Conservation (phyloP, 495 filamentous ascomycete species). For the Hyaloscypha variabilis region DNA sequence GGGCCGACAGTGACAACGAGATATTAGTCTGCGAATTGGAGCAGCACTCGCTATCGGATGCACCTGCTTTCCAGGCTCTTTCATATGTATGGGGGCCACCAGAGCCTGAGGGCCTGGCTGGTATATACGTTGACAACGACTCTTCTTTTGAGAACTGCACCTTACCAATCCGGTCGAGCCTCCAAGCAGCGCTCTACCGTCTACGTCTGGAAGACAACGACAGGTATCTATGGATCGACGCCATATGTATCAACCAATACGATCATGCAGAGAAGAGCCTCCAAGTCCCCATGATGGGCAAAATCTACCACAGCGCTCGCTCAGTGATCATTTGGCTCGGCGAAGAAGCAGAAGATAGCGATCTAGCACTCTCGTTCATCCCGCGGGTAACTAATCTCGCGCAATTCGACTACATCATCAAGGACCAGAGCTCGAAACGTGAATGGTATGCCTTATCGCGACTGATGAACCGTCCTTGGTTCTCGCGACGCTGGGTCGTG, state of each 20-base stretch:
- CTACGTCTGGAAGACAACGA: too few relatives aligned
- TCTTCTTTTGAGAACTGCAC: too few relatives aligned
- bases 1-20: too few relatives aligned
- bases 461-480: slow-evolving; percentile 40
- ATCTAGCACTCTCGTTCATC: slow-evolving; percentile 32
- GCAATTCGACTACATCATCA: slow-evolving; percentile 34
- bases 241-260: slow-evolving; percentile 42
- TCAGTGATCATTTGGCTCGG: slow-evolving; percentile 35
- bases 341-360: slow-evolving; percentile 22
- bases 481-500: slow-evolving; percentile 39
- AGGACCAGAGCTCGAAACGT: slow-evolving; percentile 2
- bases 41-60: too few relatives aligned
- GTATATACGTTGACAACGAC: too few relatives aligned
- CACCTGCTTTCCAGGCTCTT: too few relatives aligned
- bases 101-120: too few relatives aligned
- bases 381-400: slow-evolving; percentile 32
- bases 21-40: too few relatives aligned
- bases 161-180: too few relatives aligned
- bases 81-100: too few relatives aligned
- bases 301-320: slow-evolving; percentile 34
- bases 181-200: too few relatives aligned
- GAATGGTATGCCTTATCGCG: slow-evolving; percentile 34
- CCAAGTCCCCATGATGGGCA: slow-evolving; percentile 38
- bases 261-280: slow-evolving; percentile 30
- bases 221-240: slow-evolving; percentile 36